A percentile compares a stretch with the other conserved stretches of the same genome.
phyloP scores from a whole-genome alignment of 495 filamentous ascomycete species.

The Apodospora peruviana region DNA sequence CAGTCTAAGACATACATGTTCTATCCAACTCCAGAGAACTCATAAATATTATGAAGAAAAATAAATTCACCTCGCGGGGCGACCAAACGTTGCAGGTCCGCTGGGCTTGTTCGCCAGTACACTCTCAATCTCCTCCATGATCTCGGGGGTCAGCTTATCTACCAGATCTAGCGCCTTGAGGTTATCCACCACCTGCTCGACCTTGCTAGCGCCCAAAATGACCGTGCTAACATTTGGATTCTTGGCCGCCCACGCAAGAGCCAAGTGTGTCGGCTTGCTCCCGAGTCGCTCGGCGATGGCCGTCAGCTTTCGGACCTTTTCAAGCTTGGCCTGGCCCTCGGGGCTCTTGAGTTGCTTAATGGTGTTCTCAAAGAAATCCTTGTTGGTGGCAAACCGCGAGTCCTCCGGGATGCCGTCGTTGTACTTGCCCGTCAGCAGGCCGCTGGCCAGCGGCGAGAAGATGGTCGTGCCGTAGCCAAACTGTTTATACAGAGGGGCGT shows the following conservation, averaged over 20 bases:
- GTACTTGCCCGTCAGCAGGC: constrained; percentile 75
- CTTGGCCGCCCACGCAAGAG: constrained; percentile 70
- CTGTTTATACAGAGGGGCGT: constrained; percentile 54
- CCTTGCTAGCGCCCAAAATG: constrained; percentile 66
- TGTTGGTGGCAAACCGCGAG: constrained; percentile 47
- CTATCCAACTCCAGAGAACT: no score
- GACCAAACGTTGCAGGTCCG: constrained; percentile 11
- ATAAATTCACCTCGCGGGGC: no score
- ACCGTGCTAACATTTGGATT: constrained; percentile 69
- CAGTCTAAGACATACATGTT: no score
- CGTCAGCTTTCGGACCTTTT: constrained; percentile 46
- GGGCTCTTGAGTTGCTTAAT: constrained; percentile 30
- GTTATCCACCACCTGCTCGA: constrained; percentile 67
- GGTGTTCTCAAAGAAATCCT: constrained; percentile 32
- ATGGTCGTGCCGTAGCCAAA: constrained; percentile 66
- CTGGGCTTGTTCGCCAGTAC: constrained; percentile 29
- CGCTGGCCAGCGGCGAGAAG: constrained; percentile 64
- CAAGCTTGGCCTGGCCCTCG: constrained; percentile 31
- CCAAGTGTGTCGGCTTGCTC: constrained; percentile 50
- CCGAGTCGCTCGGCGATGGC: constrained; percentile 63
- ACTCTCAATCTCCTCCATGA: constrained; percentile 66
- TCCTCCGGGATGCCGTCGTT: constrained; percentile 59
- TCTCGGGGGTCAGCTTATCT: constrained; percentile 60
- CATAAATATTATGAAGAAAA: no score
- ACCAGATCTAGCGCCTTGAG: constrained; percentile 57